These are phyloP conservation scores for Fusarium nelsonii DNA, from an alignment of 2,329 filamentous ascomycete species.

Conservation along the genomic window DNA sequence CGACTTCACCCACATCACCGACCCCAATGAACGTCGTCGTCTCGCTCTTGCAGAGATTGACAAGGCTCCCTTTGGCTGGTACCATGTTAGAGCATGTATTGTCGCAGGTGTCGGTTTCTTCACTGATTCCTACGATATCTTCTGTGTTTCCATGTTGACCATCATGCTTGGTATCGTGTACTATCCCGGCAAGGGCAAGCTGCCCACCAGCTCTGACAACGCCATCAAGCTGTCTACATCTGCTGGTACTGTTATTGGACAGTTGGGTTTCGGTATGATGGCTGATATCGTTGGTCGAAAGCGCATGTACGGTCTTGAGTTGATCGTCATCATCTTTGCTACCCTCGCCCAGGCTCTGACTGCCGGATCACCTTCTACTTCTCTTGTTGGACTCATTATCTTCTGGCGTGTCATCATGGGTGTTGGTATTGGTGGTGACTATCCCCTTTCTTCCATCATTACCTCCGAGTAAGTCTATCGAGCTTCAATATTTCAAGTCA, in stretches of 20 bases:
- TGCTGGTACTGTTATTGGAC: constrained; percentile 84
- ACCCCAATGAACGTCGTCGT: constrained; percentile 82
- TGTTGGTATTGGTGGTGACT: constrained; percentile 67
- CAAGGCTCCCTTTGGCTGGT: constrained; percentile 86
- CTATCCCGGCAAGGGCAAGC: constrained; percentile 69
- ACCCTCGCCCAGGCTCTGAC: constrained; percentile 79
- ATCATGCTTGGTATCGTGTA: constrained; percentile 85
- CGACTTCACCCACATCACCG: constrained; percentile 72
- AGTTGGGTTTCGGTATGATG: constrained; percentile 80
- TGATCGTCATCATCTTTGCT: constrained; percentile 84
- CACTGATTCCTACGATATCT: constrained; percentile 88
- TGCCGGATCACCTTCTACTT: constrained; percentile 71
- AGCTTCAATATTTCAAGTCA: no score
- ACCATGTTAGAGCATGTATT: constrained; percentile 80
- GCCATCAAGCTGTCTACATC: constrained; percentile 89
- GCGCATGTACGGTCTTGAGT: constrained; percentile 77
- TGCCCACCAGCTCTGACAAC: constrained; percentile 77
- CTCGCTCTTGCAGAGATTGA: constrained; percentile 86
- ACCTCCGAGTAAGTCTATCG: constrained; percentile 74
- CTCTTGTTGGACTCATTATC: constrained; percentile 75
- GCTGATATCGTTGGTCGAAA: constrained; percentile 84
- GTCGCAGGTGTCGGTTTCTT: constrained; percentile 91
- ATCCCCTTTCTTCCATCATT: constrained; percentile 85
- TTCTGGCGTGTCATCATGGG: constrained; percentile 85
- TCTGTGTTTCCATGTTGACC: constrained; percentile 79